Evolutionary conservation across 108 stramenopile genomes (phyloP), one percentile per base, ranked within the genome.

Genomic region (Chaetoceros tenuissimus): DNA sequence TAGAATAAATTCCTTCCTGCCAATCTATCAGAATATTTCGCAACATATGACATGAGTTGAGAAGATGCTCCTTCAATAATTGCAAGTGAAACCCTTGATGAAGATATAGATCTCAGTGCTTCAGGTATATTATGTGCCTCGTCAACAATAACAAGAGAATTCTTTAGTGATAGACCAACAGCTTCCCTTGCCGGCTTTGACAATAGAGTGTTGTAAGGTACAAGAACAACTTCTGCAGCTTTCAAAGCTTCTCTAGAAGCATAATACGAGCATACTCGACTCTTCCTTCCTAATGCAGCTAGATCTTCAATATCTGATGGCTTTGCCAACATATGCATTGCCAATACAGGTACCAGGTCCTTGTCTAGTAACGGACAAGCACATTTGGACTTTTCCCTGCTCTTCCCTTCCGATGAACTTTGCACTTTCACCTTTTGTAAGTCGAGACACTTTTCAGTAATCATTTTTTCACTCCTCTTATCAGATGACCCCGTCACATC

Each of bases 71-170:
- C 67, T 51, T 76, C 67, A 5, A 66, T 58, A 18, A 80, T 63
- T 21, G 67, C 34, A 24, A 84, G 47, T 2, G 80, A 59, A 45
- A 92, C 20, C 48, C 53, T 47, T 24, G 72, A 71, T 22, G 82
- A 78, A 30, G 75, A 72, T 28, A 92, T 28, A 21, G 43, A 29
- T 3, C 79, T 53, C 31, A 95, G 51, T 19, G 95, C 86, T 57
- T 94, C 93, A 8, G 93, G 88, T 23, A 98, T 29, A 67, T 99
- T 99, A 64, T 99, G 99, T 2, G 97, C 99, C 67, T 99, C 99
- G 62, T 99, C 99, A 31, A 98, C 61, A 18, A 99, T 64, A 5
- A 99, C 84, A 8, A 99, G 67, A 8, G 73, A 76, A 51, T 84
- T 74, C 23, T 72, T 53, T 26, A 99, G 59, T 19, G 66, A 60